These are phyloP conservation scores for Saccharum officinarum DNA, from an alignment of 176 grass and related monocot genomes.

Conservation along the genomic window DNA sequence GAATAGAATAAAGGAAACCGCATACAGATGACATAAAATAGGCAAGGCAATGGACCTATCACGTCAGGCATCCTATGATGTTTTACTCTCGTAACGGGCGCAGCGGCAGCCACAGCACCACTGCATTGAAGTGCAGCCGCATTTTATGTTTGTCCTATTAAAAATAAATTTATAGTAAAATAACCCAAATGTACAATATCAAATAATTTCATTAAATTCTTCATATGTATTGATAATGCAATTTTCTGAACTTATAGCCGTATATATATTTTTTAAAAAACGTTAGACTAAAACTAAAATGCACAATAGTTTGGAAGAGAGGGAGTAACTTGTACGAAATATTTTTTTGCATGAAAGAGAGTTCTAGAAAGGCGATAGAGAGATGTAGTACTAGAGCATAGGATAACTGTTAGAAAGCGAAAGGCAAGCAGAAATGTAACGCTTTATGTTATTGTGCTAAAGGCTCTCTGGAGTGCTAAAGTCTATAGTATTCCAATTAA, in stretches of 20 bases:
- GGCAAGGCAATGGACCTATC: neutral
- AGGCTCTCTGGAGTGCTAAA: neutral
- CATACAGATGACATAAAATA: neutral
- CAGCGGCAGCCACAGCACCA: too few species aligned
- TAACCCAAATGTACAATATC: too few species aligned
- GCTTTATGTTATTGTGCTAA: neutral
- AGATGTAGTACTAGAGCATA: neutral
- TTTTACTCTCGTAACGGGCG: too few species aligned
- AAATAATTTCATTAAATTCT: neutral
- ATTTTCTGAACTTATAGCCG: too few species aligned
- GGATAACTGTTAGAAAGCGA: neutral
- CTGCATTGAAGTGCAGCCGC: too few species aligned
- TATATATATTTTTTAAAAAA: too few species aligned
- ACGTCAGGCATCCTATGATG: too few species aligned
- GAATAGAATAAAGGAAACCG: conserved; percentile 2
- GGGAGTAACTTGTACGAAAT: too few species aligned
- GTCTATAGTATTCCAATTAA: neutral
- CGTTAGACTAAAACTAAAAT: neutral
- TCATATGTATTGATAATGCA: too few species aligned
- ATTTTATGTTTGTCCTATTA: too few species aligned
- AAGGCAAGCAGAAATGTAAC: neutral
- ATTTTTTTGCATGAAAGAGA: neutral
- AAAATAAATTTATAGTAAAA: neutral
- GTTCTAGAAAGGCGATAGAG: neutral
- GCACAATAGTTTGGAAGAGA: too few species aligned